Base-by-base conservation (phyloP, 192 early-diverging fungal genomes). In the Chytriomyces sp. region DNA sequence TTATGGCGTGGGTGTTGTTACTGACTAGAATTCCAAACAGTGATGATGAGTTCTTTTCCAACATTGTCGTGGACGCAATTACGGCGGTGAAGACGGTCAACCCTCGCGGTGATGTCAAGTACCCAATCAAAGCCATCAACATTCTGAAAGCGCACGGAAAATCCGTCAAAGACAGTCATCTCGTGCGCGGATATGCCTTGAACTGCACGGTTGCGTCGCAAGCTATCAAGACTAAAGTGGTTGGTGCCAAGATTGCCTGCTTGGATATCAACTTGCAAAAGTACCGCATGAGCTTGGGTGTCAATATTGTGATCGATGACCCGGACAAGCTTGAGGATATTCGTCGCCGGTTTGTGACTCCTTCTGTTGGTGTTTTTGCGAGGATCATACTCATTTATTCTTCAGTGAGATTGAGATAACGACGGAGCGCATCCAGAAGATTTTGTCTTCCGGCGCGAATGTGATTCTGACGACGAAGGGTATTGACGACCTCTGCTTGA, bases 181-280 rank as follows among this genome's bases (percentile, higher is more conserved):
- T 95, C 58, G 86, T 99, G 40, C 90, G 90, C 38, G 98, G 98
- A 38, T 98, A 99, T 77, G 96, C 98, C 0, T 81, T 99, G 56
- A 96, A 98, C 85, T 98, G 98, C 78, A 98, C 96, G 4, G 92
- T 99, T 28, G 95, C 95, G 28, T 91, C 93, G 57, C 93, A 96
- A 81, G 83, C 95, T 44, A 96, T 99, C 89, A 91, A 90, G 75
- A 98, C 91, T 52, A 85, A 84, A 59, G 84, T 99, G 64, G 82
- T 77, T 19, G 90, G 89, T 65, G 95, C 98, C 52, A 95, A 95
- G 82, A 97, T 99, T 83, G 93, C 96, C 14, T 96, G 94, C 70
- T 83, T 99, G 58, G 98, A 99, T 77, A 96, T 99, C 83, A 98
- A 99, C 87, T 87, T 99, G 54, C 94, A 96, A 82, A 98, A 96